Conservation (phyloP, 1,284 basidiomycete species). For the Pascua sp. region DNA sequence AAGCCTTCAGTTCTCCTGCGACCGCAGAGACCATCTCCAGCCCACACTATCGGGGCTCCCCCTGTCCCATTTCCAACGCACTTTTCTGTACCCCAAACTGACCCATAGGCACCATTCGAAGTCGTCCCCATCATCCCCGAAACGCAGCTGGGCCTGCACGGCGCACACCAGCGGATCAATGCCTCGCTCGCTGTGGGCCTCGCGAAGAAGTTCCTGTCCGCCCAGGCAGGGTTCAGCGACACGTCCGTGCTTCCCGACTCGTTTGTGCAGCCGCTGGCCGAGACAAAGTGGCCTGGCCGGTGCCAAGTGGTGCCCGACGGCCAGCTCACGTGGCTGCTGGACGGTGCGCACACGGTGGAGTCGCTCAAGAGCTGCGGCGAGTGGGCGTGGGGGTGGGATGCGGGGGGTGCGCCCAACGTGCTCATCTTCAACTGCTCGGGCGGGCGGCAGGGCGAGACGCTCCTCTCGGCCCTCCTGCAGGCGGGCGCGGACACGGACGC, state of each 20-base stretch:
- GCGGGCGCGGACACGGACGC: constrained; percentile 29
- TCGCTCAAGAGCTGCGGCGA: constrained; percentile 79
- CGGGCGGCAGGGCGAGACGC: constrained; percentile 72
- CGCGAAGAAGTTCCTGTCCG: constrained; percentile 64
- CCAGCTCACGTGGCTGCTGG: constrained; percentile 76
- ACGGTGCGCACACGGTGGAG: constrained; percentile 93
- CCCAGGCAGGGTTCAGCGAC: constrained; percentile 35
- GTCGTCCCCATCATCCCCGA: constrained; percentile 36
- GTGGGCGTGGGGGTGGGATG: constrained; percentile 58
- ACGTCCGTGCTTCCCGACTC: constrained; percentile 53
- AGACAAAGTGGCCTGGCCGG: constrained; percentile 89
- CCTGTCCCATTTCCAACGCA: constrained; percentile 52
- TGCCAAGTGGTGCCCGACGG: constrained; percentile 64
- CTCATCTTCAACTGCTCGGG: constrained; percentile 96
- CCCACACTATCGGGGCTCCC: background rate
- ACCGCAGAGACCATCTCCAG: background rate
- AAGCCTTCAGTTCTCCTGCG: too few relatives aligned
- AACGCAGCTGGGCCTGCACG: constrained; percentile 67
- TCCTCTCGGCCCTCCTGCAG: constrained; percentile 62
- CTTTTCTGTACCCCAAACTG: too few relatives aligned
- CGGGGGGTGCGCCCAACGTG: constrained; percentile 51
- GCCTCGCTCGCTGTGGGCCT: constrained; percentile 82
- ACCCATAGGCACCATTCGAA: constrained; percentile 46
- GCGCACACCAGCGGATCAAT: constrained; percentile 85
- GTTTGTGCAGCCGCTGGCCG: constrained; percentile 63